Base-by-base conservation (phyloP, 768 basidiomycete genomes). In the Trametes gibbosa region DNA sequence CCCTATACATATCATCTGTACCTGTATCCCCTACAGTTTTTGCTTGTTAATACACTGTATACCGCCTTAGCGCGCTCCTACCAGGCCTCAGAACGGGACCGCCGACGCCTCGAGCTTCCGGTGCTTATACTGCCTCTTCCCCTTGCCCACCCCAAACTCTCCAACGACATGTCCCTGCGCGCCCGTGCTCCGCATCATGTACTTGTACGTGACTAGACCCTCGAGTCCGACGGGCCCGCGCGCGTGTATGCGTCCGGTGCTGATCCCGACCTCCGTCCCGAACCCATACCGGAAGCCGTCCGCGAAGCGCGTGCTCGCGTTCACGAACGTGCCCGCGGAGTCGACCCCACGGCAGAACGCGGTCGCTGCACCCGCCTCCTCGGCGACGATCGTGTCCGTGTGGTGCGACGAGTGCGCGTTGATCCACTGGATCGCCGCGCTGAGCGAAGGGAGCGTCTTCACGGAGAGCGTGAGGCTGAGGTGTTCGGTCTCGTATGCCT, bases 261-360 rank as follows among this genome's bases (percentile, higher is more conserved):
- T 91, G 68, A 99, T 97, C 9, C 97, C 97, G 0, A 99, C 96
- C 74, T 98, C 97, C 5, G 97, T 95, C 2, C 97, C 97, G 64
- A 97, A 95, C 0, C 97, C 97, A 70, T 94, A 98, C 60, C 96
- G 76, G 74, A 95, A 97, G 13, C 97, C 96, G 72, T 99, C 97
- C 0, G 95, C 89, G 70, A 99, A 98, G 37, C 97, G 83, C 10
- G 97, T 98, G 68, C 90, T 93, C 7, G 95, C 95, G 67, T 99
- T 98, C 59, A 96, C 82, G 67, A 89, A 99, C 5, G 92, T 92
- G 29, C 95, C 92, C 0, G 96, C 90, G 0, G 90, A 90, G 71
- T 96, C 95, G 23, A 98, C 87, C 7, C 92, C 92, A 17, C 89
- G 81, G 70, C 87, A 91, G 76, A 98, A 99, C 29, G 76, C 76